Evolutionary conservation across 1,139 yeast genomes (phyloP), one percentile per base, ranked within the genome.

Genomic region (Debaryomyces sp.): DNA sequence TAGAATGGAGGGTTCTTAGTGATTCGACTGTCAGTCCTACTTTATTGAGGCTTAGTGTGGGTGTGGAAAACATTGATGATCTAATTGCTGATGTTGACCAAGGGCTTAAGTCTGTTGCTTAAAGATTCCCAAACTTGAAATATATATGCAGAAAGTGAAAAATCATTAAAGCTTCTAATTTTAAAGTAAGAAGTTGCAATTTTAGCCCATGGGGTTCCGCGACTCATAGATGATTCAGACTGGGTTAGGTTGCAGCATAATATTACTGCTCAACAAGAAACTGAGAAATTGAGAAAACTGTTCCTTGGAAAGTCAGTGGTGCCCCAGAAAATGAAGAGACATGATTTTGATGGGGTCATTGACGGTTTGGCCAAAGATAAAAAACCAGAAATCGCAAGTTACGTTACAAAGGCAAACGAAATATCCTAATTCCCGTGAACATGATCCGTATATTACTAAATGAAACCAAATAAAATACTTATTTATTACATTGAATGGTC

Each of bases 1-100:
- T 91, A 51, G 97, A 92, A 66, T 90, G 97, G 96, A 81, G 97
- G 62, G 86, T 90, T 1, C 63, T 91, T 69, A 77, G 89, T 44
- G 97, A 90, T 60, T 64, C 77, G 1, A 59, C 68, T 3, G 85
- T 84, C n/a, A 70, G 79, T 33, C 78, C 80, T 22, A 76, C 78
- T 1, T 65, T 90, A 37, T 67, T 91, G 42, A 79, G 97, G 63
- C 70, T 91, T 5, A 87, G 96, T 50, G 75, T 88, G 45, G 98
- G 97, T 15, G 77, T 85, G 41, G 97, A 91, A 62, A 78, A 85
- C 55, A 75, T 81, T 1, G 80, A 86, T 3, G 96, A 90, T 62
- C 74, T 90, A 56, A 85, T 89, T 45, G 73, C 68, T 0, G 97
- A 91, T 61, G 71, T 90, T 37, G 50, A 50, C 24, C 55, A 48